phyloP scores from a whole-genome alignment of 768 basidiomycete species.

The Lentinula edodes region DNA sequence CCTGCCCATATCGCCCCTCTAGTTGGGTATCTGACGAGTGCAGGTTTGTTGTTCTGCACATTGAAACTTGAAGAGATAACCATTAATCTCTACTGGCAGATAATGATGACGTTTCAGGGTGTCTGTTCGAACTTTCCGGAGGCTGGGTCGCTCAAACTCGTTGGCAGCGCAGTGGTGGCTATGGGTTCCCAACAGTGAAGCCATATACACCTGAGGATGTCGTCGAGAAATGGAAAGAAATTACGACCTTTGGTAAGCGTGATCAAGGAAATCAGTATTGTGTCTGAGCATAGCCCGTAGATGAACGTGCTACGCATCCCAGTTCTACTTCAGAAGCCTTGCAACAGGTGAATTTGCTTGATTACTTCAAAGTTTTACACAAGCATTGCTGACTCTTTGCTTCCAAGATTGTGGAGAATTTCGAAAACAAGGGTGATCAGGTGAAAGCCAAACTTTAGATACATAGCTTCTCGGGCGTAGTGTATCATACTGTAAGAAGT shows the following conservation, averaged over 20 bases:
- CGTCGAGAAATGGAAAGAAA: slow-evolving; percentile 69
- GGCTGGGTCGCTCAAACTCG: slow-evolving; percentile 91
- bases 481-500: background rate
- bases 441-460: slow-evolving; percentile 50
- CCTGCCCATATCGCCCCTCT: slow-evolving; percentile 92
- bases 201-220: slow-evolving; percentile 78
- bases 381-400: background rate
- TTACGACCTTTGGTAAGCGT: slow-evolving; percentile 77
- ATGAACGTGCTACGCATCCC: slow-evolving; percentile 80
- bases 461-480: too few species aligned
- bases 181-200: slow-evolving; percentile 79
- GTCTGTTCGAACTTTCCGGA: slow-evolving; percentile 80
- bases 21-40: slow-evolving; percentile 84
- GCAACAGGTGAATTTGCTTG: slow-evolving; percentile 45
- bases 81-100: slow-evolving; percentile 25
- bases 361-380: slow-evolving; percentile 8
- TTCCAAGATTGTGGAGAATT: slow-evolving; percentile 41
- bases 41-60: slow-evolving; percentile 32
- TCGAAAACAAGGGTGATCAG: slow-evolving; percentile 38
- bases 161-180: slow-evolving; percentile 88
- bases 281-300: slow-evolving; percentile 27
- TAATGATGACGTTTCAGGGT: slow-evolving; percentile 67
- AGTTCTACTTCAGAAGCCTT: slow-evolving; percentile 68
- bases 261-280: background rate
- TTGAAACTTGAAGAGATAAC: background rate